These are phyloP conservation scores for Parasitella parasitica DNA, from an alignment of 371 early-diverging fungal genomes.

Conservation along the genomic window DNA sequence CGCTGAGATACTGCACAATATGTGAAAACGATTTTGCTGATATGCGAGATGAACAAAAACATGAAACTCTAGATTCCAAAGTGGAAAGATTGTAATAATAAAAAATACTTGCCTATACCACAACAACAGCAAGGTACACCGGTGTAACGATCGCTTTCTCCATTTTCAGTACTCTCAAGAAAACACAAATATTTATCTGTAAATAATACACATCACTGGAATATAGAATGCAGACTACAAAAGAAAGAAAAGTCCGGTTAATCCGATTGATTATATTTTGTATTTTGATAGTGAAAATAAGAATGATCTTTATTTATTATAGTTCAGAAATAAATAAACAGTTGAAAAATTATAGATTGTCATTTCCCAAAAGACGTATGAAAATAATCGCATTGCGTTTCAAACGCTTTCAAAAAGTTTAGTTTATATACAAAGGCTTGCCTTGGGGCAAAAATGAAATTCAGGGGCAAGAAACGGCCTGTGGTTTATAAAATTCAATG, in stretches of 20 bases:
- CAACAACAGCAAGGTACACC: neutral
- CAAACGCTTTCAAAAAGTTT: too few relatives aligned
- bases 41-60: neutral
- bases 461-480: too few relatives aligned
- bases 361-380: too few relatives aligned
- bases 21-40: too few relatives aligned
- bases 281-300: neutral
- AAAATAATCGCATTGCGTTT: neutral
- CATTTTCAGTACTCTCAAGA: neutral
- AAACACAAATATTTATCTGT: neutral
- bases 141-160: slow-evolving; percentile 14
- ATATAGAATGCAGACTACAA: too few relatives aligned
- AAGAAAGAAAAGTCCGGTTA: too few relatives aligned
- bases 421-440: neutral
- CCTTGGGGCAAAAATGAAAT: neutral
- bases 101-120: neutral
- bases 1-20: too few relatives aligned
- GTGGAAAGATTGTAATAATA: neutral
- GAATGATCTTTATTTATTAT: neutral
- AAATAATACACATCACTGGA: too few relatives aligned
- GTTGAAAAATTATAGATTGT: too few relatives aligned
- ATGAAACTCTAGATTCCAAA: neutral
- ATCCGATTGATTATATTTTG: neutral
- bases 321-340: too few relatives aligned
- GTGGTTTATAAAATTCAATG: too few relatives aligned